Percentiles rank a stretch among this genome's conserved stretches.
Conservation (phyloP, 2,329 filamentous ascomycete species). For the Trichoderma arundinaceum region DNA sequence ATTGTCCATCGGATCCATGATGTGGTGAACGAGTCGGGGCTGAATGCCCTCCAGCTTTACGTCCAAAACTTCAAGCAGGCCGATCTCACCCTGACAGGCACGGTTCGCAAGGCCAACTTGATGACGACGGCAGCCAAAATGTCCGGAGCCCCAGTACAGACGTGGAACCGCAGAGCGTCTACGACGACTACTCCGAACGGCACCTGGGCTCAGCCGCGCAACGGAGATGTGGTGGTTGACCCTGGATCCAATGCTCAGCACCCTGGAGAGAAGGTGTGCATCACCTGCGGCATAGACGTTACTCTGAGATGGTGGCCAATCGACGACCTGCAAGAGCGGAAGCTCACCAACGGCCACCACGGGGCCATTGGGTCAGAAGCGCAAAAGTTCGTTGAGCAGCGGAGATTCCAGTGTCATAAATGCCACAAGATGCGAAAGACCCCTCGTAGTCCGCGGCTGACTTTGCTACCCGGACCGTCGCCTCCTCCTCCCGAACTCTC, state of each 20-base stretch:
- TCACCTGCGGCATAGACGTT: slow-evolving; percentile 70
- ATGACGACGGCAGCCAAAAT: slow-evolving; percentile 68
- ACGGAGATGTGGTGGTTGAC: slow-evolving; percentile 38
- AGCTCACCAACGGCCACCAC: slow-evolving; percentile 58
- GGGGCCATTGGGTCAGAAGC: slow-evolving; percentile 61
- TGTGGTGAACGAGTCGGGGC: slow-evolving; percentile 69
- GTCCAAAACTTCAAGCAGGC: slow-evolving; percentile 93
- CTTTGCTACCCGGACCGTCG: slow-evolving; percentile 17
- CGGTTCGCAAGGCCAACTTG: slow-evolving; percentile 87
- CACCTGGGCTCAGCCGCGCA: slow-evolving; percentile 35
- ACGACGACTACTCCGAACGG: slow-evolving; percentile 50
- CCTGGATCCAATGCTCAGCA: slow-evolving; percentile 42
- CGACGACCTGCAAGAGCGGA: slow-evolving; percentile 57
- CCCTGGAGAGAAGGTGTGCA: slow-evolving; percentile 61
- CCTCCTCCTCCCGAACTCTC: slow-evolving; percentile 25
- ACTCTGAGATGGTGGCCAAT: slow-evolving; percentile 77
- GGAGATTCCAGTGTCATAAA: slow-evolving; percentile 76
- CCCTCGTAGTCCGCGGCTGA: slow-evolving; percentile 22
- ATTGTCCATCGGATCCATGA: slow-evolving; percentile 82
- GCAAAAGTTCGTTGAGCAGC: slow-evolving; percentile 63
- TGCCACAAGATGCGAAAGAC: slow-evolving; percentile 64
- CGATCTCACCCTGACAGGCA: slow-evolving; percentile 86
- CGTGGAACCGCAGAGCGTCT: slow-evolving; percentile 60
- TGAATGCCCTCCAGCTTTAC: slow-evolving; percentile 84
- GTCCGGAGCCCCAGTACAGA: slow-evolving; percentile 43